Conservation (phyloP, 2,329 filamentous ascomycete genomes). For the Diaporthe amygdali region DNA sequence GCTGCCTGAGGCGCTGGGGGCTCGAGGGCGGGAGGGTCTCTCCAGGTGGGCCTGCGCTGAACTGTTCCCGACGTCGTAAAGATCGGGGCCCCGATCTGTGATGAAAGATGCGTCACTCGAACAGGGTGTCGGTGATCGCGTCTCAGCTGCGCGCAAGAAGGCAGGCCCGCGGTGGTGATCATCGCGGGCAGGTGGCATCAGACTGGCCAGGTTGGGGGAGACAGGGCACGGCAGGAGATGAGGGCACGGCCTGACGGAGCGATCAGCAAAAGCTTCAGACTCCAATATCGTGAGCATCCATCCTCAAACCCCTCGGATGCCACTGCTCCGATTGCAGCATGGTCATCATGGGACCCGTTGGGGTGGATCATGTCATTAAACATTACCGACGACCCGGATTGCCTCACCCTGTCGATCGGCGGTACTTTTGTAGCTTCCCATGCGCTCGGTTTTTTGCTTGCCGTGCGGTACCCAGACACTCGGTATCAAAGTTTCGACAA, state of each 20-base stretch:
- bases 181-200: background rate
- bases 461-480: background rate
- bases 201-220: background rate
- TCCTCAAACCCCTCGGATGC: background rate
- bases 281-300: background rate
- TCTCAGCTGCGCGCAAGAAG: background rate
- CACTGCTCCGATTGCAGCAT: slow-evolving; percentile 1
- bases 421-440: slow-evolving; percentile 8
- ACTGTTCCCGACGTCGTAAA: background rate
- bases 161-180: background rate
- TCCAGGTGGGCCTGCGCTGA: background rate
- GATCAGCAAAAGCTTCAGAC: background rate
- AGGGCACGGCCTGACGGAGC: background rate
- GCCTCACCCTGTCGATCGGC: slow-evolving; percentile 10
- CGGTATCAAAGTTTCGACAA: background rate
- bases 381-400: slow-evolving; percentile 7
- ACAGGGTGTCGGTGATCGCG: background rate
- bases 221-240: slow-evolving; percentile 1
- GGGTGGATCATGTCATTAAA: slow-evolving; percentile 7
- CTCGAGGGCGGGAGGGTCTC: background rate
- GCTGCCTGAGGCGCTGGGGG: background rate
- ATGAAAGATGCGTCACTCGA: background rate
- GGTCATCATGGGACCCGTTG: background rate
- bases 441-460: background rate
- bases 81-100: background rate